Evolutionary conservation across 257 asterid species (phyloP).

Genomic region (Solanum acaule): DNA sequence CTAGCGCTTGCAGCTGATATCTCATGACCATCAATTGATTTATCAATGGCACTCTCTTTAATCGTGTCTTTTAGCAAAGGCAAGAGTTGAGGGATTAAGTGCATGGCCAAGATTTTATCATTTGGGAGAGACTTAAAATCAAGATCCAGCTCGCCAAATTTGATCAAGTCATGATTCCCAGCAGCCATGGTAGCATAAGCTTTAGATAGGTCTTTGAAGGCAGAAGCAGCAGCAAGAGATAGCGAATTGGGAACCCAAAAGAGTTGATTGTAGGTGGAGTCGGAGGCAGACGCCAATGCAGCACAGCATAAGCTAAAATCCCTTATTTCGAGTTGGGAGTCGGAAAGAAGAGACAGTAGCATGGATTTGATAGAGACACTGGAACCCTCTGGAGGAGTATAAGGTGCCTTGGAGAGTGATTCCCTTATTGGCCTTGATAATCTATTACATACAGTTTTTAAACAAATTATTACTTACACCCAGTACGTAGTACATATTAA

Average conservation of each 20-base stretch:
- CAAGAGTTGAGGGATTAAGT: conserved; percentile 50
- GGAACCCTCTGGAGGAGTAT: conserved; percentile 50
- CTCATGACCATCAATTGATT: conserved; percentile 43
- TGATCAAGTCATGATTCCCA: conserved; percentile 22
- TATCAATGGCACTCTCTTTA: conserved; percentile 69
- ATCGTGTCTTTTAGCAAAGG: conserved; percentile 52
- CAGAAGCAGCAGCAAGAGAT: conserved; percentile 33
- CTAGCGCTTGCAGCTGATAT: conserved; percentile 73
- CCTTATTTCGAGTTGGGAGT: conserved; percentile 16
- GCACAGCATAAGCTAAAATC: conserved; percentile 64
- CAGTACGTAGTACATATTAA: background rate
- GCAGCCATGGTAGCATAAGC: conserved; percentile 24
- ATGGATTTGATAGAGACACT: conserved; percentile 53
- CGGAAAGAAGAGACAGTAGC: conserved; percentile 35
- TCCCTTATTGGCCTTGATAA: conserved; percentile 36
- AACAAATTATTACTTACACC: background rate
- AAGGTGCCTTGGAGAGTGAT: conserved; percentile 33
- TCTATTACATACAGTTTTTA: conserved; percentile 11
- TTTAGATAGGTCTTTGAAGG: conserved; percentile 31
- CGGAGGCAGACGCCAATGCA: conserved; percentile 58
- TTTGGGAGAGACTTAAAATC: conserved; percentile 34
- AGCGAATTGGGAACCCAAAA: conserved; percentile 61
- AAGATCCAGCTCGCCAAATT: conserved; percentile 47
- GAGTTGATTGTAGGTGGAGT: conserved; percentile 48
- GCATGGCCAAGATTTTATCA: conserved; percentile 51